Percentiles rank a stretch among this genome's conserved stretches.
phyloP scores from a whole-genome alignment of 805 yeast genomes.

The Sugiyamaella floridensis region DNA sequence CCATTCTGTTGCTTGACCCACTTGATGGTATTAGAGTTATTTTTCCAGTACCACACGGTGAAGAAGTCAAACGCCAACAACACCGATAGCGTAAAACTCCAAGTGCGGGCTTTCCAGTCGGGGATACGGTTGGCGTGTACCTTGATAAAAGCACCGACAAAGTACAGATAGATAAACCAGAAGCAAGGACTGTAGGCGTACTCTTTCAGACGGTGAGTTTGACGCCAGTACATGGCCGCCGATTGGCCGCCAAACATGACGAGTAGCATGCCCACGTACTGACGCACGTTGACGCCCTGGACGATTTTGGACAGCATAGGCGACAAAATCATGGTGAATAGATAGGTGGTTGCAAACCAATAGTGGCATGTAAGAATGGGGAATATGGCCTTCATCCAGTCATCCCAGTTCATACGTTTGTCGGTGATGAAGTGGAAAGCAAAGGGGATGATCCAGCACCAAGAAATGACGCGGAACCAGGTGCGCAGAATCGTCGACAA shows the following conservation, averaged over 20 bases:
- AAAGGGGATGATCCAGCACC: slow-evolving; percentile 2
- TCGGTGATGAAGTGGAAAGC: neutral
- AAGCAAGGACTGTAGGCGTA: neutral
- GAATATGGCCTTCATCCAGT: neutral
- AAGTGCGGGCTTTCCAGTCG: neutral
- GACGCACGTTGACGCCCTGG: neutral
- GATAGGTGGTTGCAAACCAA: slow-evolving; percentile 1
- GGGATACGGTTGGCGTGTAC: neutral
- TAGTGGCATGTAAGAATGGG: neutral
- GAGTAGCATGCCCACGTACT: neutral
- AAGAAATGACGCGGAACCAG: slow-evolving; percentile 3
- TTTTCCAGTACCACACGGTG: neutral
- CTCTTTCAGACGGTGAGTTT: neutral
- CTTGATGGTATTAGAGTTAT: neutral
- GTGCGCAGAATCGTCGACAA: slow-evolving; percentile 3
- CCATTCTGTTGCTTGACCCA: neutral
- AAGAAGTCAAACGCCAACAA: neutral
- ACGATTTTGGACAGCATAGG: neutral
- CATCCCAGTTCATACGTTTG: neutral
- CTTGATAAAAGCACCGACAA: neutral
- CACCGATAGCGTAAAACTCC: neutral
- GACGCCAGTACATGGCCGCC: neutral
- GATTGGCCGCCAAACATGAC: neutral
- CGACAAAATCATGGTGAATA: neutral
- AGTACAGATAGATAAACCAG: neutral